Base-by-base conservation (phyloP, 163 green algal species). In the Scenedesmus sp. region DNA sequence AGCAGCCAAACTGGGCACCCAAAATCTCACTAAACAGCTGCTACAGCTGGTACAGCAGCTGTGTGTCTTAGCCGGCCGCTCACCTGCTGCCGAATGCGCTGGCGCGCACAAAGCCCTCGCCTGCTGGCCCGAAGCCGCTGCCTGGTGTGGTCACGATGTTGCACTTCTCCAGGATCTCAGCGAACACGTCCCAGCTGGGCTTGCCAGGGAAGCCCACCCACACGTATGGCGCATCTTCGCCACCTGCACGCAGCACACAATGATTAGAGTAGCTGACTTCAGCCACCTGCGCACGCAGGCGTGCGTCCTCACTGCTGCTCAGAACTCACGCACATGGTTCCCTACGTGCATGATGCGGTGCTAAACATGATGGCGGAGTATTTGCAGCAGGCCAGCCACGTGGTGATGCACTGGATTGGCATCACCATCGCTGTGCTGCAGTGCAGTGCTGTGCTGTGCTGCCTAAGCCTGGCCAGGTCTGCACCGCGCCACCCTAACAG, bases 141-240 rank as follows among this genome's bases (percentile, higher is more conserved):
- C 98, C 98, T 46, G 98, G 98, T 3, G 98, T 99, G 84, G 97
- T 99, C 67, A 99, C 98, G 88, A 99, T 99, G 95, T 99, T 94
- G 94, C 97, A 99, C 94, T 98, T 98, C 79, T 98, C 95, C 82
- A 99, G 95, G 88, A 99, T 99, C 86, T 99, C 98, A 6, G 96
- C 96, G 95, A 99, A 99, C 64, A 99, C 97, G 82, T 99, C 98
- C 98, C 98, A 99, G 5, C 95, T 98, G 26, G 92, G 86, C 88
- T 94, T 94, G 88, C 93, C 98, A 0, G 98, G 98, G 94, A 99
- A 99, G 76, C 97, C 96, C 8, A 99, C 98, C 98, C 98, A 99
- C 73, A 99, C 96, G 92, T 99, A 99, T 26, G 98, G 98, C 20
- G 98, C 98, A 92, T 99, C 97, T 20, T 95, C 93, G 54, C 98